Evolutionary conservation across 495 filamentous ascomycete genomes (phyloP), one percentile per base, ranked within the genome.

Genomic region (Penicillium salamii): DNA sequence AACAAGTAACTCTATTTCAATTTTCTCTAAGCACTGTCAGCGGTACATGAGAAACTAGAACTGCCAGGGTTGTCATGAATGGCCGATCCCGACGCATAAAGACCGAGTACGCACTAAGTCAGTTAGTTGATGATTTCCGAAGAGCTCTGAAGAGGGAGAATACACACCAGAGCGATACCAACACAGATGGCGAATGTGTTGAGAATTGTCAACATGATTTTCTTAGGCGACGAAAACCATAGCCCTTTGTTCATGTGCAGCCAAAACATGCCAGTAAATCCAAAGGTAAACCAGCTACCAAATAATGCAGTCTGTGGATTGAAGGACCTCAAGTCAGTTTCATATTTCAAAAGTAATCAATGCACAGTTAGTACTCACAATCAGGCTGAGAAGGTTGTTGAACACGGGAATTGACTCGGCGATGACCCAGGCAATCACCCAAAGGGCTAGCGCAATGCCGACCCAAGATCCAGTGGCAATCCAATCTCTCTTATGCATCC

Each of bases 401-500:
- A 42, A 42, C 5, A 31, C 40, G 2, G 40, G 24, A 18, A 42
- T 42, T 3, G 40, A 5, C 13, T 42, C 40, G 13, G 40, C 40
- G 9, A 42, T 42, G 14, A 42, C 14, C 40, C 40, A 42, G 8
- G 40, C 40, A 11, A 42, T 29, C 7, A 42, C 40, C 40, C 40
- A 42, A 29, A 42, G 23, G 0, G 5, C 24, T 6, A 42, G 18
- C 17, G n/a, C 40, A 42, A 42, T 42, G 1, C 23, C 40, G 2
- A 43, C 12, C 41, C 41, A 43, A 14, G 41, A 32, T 7, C 41
- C 41, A 7, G 18, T 20, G 17, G 41, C 7, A 1, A 43, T 11
- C 18, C 15, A 78, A 15, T 66, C 75, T 38, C 68, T 61, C 3
- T 71, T 76, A 66, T 74, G 75, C 65, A 84, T 72, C 13, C 62